Conservation (phyloP, 1,139 yeast species). For the Scheffersomyces insectosa region DNA sequence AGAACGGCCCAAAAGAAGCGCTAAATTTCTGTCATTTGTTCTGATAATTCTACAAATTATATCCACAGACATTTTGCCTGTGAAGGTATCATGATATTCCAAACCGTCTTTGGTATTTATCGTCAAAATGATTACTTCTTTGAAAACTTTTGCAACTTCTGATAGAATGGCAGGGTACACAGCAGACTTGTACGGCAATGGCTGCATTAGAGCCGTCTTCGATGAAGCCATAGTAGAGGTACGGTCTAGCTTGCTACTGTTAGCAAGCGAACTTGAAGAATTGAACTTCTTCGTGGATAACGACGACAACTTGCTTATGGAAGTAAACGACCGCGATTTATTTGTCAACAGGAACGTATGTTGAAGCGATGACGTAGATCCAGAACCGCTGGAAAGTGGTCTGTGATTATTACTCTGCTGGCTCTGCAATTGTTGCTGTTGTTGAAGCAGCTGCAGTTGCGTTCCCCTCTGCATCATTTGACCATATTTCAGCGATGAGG, state of each 20-base stretch:
- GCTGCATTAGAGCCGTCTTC: constrained; percentile 41
- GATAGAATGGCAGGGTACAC: constrained; percentile 91
- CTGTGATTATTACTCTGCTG: constrained; percentile 6
- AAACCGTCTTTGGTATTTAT: constrained; percentile 92
- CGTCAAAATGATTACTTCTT: constrained; percentile 68
- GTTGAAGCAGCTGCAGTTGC: constrained; percentile 1
- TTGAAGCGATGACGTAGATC: constrained; percentile 24
- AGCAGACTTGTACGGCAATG: constrained; percentile 54
- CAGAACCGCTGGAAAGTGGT: constrained; percentile 20
- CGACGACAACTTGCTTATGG: constrained; percentile 41
- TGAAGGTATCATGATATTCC: constrained; percentile 90
- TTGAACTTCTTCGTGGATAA: constrained; percentile 43
- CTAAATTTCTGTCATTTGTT: constrained; percentile 89
- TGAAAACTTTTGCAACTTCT: constrained; percentile 77
- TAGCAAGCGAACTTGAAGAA: constrained; percentile 35
- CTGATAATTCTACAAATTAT: constrained; percentile 79
- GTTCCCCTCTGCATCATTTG: neutral
- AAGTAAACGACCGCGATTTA: constrained; percentile 45
- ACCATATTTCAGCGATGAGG: constrained; percentile 11
- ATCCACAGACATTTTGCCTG: constrained; percentile 94
- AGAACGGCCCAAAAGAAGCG: constrained; percentile 84
- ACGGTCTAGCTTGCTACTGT: constrained; percentile 26
- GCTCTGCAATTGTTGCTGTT: constrained; percentile 9
- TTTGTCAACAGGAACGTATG: constrained; percentile 44
- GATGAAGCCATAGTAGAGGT: constrained; percentile 31